Percentiles rank a stretch among this genome's conserved stretches.
Evolutionary conservation across 805 yeast genomes (phyloP).

Genomic region (Yarrowia hollandica): DNA sequence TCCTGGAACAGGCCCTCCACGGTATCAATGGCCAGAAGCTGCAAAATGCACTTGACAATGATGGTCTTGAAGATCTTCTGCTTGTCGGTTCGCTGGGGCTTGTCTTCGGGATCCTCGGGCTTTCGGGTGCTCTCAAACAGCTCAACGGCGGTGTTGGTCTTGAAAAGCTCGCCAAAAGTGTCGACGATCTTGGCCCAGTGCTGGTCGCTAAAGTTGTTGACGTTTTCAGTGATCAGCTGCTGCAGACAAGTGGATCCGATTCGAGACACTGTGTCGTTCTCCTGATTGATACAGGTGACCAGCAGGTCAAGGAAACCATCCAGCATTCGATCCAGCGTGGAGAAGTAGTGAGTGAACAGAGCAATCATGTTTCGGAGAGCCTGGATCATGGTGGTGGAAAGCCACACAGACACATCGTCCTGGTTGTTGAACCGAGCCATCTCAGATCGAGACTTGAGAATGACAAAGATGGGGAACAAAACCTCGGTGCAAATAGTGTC

Average conservation of each 20-base stretch:
- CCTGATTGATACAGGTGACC: constrained; percentile 90
- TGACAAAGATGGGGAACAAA: constrained; percentile 86
- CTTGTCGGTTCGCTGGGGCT: constrained; percentile 39
- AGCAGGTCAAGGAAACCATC: constrained; percentile 76
- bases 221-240: constrained; percentile 74
- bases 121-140: constrained; percentile 50
- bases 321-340: constrained; percentile 67
- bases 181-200: constrained; percentile 76
- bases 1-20: constrained; percentile 73
- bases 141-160: constrained; percentile 81
- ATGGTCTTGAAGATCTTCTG: constrained; percentile 63
- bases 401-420: constrained; percentile 92
- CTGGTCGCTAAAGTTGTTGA: constrained; percentile 55
- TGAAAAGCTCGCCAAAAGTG: constrained; percentile 70
- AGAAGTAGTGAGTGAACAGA: constrained; percentile 79
- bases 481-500: constrained; percentile 71
- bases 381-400: constrained; percentile 93
- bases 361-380: constrained; percentile 87
- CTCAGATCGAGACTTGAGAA: constrained; percentile 74
- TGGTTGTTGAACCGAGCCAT: constrained; percentile 63
- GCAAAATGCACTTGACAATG: constrained; percentile 90
- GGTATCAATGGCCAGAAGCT: constrained; percentile 82
- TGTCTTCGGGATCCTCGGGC: constrained; percentile 30
- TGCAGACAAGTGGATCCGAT: constrained; percentile 90
- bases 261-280: constrained; percentile 92